These are phyloP conservation scores for Pythium periplocum DNA, from an alignment of 352 stramenopile genomes.

Conservation along the genomic window DNA sequence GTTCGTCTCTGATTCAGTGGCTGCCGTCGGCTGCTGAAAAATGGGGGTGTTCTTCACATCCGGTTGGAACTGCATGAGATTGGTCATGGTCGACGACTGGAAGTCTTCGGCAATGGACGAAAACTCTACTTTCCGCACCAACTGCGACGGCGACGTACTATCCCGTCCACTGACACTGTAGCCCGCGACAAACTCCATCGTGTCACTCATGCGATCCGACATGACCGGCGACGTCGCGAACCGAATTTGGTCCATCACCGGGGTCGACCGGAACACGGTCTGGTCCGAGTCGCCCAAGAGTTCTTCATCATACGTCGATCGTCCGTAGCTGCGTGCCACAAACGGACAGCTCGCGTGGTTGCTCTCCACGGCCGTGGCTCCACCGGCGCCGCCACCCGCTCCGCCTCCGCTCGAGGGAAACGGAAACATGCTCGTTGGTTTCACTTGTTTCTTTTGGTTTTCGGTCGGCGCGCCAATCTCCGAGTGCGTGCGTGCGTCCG, in stretches of 20 bases:
- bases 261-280: conserved; percentile 50
- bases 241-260: conserved; percentile 18
- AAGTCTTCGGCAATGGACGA: conserved; percentile 57
- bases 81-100: conserved; percentile 33
- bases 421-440: conserved; percentile 14
- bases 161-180: conserved; percentile 19
- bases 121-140: conserved; percentile 36
- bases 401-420: conserved; percentile 2
- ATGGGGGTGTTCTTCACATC: conserved; percentile 3
- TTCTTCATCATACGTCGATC: conserved; percentile 48
- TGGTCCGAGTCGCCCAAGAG: conserved; percentile 37
- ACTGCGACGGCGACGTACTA: conserved; percentile 14
- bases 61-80: conserved; percentile 16
- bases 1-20: conserved; percentile 12
- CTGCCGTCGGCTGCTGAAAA: conserved; percentile 16
- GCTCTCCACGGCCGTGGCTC: conserved; percentile 13
- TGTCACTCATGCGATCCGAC: conserved; percentile 5
- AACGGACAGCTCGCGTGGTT: conserved; percentile 27
- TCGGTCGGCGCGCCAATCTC: too few relatives aligned
- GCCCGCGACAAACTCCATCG: conserved; percentile 24
- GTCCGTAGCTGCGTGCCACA: conserved; percentile 36
- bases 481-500: too few relatives aligned
- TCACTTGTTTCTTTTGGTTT: background rate
- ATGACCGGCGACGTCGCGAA: conserved; percentile 10
- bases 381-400: conserved; percentile 7